Percentiles rank a stretch among this genome's conserved stretches.
Conservation (phyloP, 441 rosid species). For the Brassica hybrid region DNA sequence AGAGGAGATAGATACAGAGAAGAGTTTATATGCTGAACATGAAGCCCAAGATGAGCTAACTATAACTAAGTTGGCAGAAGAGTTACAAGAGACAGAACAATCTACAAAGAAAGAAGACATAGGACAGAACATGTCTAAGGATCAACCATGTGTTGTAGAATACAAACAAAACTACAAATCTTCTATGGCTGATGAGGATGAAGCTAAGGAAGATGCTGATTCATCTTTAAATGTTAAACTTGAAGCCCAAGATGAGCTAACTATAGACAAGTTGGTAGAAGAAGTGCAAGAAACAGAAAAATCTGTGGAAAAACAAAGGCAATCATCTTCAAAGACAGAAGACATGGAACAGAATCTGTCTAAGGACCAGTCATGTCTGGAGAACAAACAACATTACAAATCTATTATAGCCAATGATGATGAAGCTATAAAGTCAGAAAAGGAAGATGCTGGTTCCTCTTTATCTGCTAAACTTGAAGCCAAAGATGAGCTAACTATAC, state of each 20-base stretch:
- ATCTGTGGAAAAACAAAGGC: conserved; percentile 19
- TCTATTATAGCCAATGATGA: not conserved
- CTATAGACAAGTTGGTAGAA: not conserved
- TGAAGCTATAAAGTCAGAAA: not conserved
- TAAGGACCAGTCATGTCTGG: conserved; percentile 1
- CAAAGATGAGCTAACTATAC: not conserved
- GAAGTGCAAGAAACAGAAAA: conserved; percentile 16
- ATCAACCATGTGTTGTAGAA: conserved; percentile 6
- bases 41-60: conserved; percentile 1
- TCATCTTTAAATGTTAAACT: conserved; percentile 12
- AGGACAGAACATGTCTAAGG: conserved; percentile 18
- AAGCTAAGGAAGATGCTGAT: not conserved
- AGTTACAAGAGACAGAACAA: conserved; percentile 6
- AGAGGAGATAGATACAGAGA: no score
- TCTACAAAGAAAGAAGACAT: conserved; percentile 34
- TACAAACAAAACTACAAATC: conserved; percentile 6
- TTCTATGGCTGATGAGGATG: not conserved
- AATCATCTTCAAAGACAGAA: conserved; percentile 30
- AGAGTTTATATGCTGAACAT: conserved; percentile 20
- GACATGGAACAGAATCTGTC: conserved; percentile 32
- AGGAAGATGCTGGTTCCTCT: conserved; percentile 13
- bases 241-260: conserved; percentile 6
- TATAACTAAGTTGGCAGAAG: conserved; percentile 4
- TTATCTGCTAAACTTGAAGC: conserved; percentile 14
- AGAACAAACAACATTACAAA: not conserved